Evolutionary conservation across 2,329 filamentous ascomycete genomes (phyloP), one percentile per base, ranked within the genome.

Genomic region (Atkinsonella texensis): DNA sequence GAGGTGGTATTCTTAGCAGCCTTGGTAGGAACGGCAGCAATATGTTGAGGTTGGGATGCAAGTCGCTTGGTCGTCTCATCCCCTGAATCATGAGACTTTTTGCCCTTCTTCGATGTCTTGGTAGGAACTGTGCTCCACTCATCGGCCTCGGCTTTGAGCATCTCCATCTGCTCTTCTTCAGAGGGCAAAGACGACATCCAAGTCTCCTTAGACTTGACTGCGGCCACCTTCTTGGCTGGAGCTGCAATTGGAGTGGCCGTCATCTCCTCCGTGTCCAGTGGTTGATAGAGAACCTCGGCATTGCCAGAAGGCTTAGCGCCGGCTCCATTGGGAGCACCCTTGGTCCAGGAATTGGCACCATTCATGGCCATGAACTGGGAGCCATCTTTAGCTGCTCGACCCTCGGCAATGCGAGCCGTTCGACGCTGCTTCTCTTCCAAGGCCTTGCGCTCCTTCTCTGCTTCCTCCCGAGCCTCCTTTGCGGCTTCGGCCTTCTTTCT

Each of bases 401-500:
- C 89, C 67, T 94, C 89, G 48, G 87, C 81, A 64, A 89, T 80
- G 58, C 91, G 83, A 52, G 89, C 89, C 54, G 79, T 77, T 56
- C 89, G 85, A 57, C 89, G 81, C 73, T 95, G 90, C 65, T 85
- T 84, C 73, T 96, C 89, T 61, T 87, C 74, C 54, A 87, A 75
- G 39, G 73, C 72, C 71, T 88, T 87, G 63, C 90, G 84, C 62
- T 87, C 77, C 63, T 83, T 80, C 71, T 96, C 90, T 1, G 85
- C 81, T 60, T 87, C 85, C 63, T 90, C 84, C 32, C 86, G 82
- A 52, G 80, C 76, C 32, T 76, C 74, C 75, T 88, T 93, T 62
- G 83, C 82, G 53, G 82, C 84, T 70, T 95, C 89, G 39, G 80
- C 83, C 81, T 95, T 96, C 73, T 85, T 82, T 59, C 84, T 81